Conservation (phyloP, 192 early-diverging fungal species). For the Coemansia sp. region DNA sequence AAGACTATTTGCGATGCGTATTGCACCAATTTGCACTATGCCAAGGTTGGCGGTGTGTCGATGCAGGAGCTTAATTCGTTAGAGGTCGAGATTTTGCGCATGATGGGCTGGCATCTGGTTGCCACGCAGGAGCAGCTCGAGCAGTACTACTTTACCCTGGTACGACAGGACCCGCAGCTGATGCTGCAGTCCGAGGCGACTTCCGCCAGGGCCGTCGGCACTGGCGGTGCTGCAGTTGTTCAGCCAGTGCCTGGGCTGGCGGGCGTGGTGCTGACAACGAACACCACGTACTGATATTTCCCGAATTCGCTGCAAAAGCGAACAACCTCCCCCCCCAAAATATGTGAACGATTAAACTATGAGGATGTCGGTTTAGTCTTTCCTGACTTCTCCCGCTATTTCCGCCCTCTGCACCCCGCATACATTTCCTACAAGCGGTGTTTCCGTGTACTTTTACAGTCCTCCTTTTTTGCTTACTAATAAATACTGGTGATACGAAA, state of each 20-base stretch:
- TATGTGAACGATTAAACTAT: too few species aligned
- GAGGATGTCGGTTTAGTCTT: too few species aligned
- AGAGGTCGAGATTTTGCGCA: constrained; percentile 81
- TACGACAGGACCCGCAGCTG: constrained; percentile 67
- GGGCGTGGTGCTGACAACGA: not conserved
- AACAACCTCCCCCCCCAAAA: too few species aligned
- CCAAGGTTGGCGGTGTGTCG: constrained; percentile 90
- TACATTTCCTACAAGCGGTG: not conserved
- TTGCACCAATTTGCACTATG: constrained; percentile 92
- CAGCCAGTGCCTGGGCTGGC: not conserved
- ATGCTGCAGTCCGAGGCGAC: constrained; percentile 35
- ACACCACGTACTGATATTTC: too few species aligned
- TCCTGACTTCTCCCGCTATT: not conserved
- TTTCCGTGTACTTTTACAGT: constrained; percentile 3
- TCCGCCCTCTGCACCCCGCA: not conserved
- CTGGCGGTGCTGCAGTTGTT: not conserved
- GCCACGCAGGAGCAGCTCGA: constrained; percentile 75
- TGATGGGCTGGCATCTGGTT: constrained; percentile 89
- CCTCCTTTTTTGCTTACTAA: not conserved
- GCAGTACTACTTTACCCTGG: constrained; percentile 88
- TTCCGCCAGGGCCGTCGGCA: not conserved
- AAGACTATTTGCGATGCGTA: constrained; percentile 92
- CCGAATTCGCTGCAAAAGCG: too few species aligned
- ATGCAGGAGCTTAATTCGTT: constrained; percentile 91
- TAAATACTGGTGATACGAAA: not conserved